Percentiles rank a stretch among this genome's conserved stretches.
These are phyloP conservation scores for Tetrapisispora nanseiensis DNA, from an alignment of 805 yeast genomes.

Conservation along the genomic window DNA sequence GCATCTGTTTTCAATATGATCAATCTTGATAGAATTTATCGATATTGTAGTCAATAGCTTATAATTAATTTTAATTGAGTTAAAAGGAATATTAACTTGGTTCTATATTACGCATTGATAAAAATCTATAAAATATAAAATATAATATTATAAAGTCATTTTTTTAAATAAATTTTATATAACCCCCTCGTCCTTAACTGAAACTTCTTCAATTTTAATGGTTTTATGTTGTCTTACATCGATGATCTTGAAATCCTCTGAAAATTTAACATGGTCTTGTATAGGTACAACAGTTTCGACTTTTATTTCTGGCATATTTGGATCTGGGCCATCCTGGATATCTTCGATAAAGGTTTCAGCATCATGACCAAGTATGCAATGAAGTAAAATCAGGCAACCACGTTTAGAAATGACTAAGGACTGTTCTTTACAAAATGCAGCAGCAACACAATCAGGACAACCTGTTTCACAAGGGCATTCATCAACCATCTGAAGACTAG, in stretches of 20 bases:
- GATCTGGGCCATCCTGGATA: slow-evolving; percentile 64
- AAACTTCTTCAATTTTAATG: background rate
- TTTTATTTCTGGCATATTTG: slow-evolving; percentile 55
- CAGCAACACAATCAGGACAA: slow-evolving; percentile 77
- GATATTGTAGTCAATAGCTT: no score
- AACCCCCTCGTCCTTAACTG: background rate
- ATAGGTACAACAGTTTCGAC: slow-evolving; percentile 62
- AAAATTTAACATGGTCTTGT: slow-evolving; percentile 45
- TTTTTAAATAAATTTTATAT: background rate
- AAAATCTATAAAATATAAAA: background rate
- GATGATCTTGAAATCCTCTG: slow-evolving; percentile 49
- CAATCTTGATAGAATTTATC: background rate
- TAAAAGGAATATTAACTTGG: no score
- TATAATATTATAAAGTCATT: background rate
- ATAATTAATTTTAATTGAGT: no score
- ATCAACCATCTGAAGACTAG: slow-evolving; percentile 48
- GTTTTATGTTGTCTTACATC: slow-evolving; percentile 25
- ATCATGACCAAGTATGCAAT: slow-evolving; percentile 47
- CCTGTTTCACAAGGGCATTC: slow-evolving; percentile 64
- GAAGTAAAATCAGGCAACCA: slow-evolving; percentile 66
- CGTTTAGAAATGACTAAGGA: slow-evolving; percentile 79
- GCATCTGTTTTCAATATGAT: background rate
- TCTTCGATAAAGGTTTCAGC: slow-evolving; percentile 20
- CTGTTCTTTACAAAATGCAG: slow-evolving; percentile 69
- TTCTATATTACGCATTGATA: background rate